Evolutionary conservation across 2,329 filamentous ascomycete species (phyloP).

Genomic region (Colletotrichum sp.): DNA sequence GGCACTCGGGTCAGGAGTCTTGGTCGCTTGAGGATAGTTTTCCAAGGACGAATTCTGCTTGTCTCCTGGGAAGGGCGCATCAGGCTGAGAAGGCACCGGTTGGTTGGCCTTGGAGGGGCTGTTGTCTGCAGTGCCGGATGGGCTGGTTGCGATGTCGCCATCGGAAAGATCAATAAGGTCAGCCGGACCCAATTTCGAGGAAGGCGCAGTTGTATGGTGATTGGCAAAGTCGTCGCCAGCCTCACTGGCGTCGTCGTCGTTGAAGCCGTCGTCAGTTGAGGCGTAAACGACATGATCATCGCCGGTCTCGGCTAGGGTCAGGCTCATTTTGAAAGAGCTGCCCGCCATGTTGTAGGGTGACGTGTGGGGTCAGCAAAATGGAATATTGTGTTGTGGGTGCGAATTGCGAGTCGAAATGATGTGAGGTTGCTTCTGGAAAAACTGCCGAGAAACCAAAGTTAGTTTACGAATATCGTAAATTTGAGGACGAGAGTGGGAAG

Average conservation of each 20-base stretch:
- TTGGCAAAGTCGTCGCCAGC: not conserved
- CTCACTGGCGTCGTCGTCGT: not conserved
- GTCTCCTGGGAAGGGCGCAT: not conserved
- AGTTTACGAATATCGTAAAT: not conserved
- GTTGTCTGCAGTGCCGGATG: not conserved
- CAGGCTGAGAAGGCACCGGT: not conserved
- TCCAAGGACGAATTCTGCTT: not conserved
- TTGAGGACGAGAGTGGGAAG: not conserved
- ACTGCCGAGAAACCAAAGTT: not conserved
- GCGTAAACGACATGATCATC: not conserved
- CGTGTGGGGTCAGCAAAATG: fast-evolving
- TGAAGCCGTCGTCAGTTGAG: slow-evolving; percentile 9
- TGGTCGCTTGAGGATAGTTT: not conserved
- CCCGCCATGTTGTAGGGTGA: not conserved
- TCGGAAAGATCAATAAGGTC: slow-evolving; percentile 9
- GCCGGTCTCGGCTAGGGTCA: not conserved
- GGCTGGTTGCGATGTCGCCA: not conserved
- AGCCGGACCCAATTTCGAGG: not conserved
- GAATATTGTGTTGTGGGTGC: not conserved
- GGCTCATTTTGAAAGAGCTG: not conserved
- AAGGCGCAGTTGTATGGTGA: not conserved
- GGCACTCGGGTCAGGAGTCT: not conserved
- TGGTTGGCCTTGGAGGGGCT: not conserved
- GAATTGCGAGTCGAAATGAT: not conserved
- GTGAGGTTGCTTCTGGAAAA: not conserved